Conservation (phyloP, 257 asterid species). For the Solanum paucissectum region DNA sequence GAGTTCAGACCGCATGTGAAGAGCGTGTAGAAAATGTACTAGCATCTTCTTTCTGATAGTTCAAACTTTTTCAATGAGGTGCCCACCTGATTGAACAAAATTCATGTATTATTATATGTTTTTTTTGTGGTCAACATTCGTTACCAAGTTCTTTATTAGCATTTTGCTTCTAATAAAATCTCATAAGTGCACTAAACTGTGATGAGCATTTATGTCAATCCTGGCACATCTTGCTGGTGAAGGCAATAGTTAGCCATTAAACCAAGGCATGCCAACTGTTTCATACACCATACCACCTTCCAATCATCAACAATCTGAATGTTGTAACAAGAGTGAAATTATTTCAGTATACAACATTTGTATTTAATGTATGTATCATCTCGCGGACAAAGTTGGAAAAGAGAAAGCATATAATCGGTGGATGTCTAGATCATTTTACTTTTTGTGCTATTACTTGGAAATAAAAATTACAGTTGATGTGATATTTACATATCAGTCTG, state of each 20-base stretch:
- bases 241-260: background rate
- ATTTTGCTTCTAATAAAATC: background rate
- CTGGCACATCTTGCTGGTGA: background rate
- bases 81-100: background rate
- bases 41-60: background rate
- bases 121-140: background rate
- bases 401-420: background rate
- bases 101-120: background rate
- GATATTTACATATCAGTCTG: background rate
- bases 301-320: background rate
- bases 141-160: background rate
- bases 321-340: background rate
- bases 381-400: background rate
- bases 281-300: background rate
- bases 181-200: background rate
- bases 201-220: background rate
- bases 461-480: background rate
- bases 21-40: background rate
- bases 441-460: background rate
- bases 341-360: background rate
- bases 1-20: background rate
- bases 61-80: background rate
- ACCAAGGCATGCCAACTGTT: background rate
- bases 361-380: background rate
- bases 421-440: background rate